These are phyloP conservation scores for Wickerhamomyces hampshirensis DNA, from an alignment of 805 yeast genomes.

Conservation along the genomic window DNA sequence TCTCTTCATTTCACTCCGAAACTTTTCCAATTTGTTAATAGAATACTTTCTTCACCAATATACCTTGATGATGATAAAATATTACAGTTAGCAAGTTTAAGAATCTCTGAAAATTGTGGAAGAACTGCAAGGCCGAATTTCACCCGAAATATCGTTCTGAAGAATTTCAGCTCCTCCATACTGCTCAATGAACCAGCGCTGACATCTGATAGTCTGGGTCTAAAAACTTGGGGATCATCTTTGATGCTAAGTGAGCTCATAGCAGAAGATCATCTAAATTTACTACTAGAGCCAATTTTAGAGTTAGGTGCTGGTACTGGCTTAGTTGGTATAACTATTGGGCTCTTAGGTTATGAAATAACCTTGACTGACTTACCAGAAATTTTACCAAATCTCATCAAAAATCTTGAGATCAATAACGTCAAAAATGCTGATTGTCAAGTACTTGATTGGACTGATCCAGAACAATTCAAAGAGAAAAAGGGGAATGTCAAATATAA, in stretches of 20 bases:
- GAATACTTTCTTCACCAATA: slow-evolving; percentile 40
- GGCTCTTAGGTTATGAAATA: slow-evolving; percentile 40
- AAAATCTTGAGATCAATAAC: slow-evolving; percentile 54
- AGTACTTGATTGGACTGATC: slow-evolving; percentile 77
- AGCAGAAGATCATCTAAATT: slow-evolving; percentile 29
- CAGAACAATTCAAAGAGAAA: slow-evolving; percentile 33
- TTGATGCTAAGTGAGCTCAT: slow-evolving; percentile 56
- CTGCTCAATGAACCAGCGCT: slow-evolving; percentile 74
- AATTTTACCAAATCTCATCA: slow-evolving; percentile 61
- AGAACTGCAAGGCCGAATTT: slow-evolving; percentile 76
- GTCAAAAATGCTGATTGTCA: slow-evolving; percentile 32
- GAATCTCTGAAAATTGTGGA: slow-evolving; percentile 82
- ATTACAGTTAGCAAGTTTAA: slow-evolving; percentile 49
- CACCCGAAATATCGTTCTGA: slow-evolving; percentile 51
- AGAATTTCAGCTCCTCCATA: slow-evolving; percentile 27
- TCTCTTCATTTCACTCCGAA: slow-evolving; percentile 31
- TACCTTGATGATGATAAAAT: slow-evolving; percentile 34
- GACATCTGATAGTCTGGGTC: slow-evolving; percentile 81
- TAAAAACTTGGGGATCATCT: slow-evolving; percentile 96
- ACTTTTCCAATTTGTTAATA: slow-evolving; percentile 44
- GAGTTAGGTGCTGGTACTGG: slow-evolving; percentile 98
- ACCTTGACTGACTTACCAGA: slow-evolving; percentile 73
- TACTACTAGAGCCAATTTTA: slow-evolving; percentile 31
- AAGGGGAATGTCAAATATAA: slow-evolving; percentile 36
- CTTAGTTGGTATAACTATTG: slow-evolving; percentile 71